A percentile compares a stretch with the other conserved stretches of the same genome.
phyloP scores from a whole-genome alignment of 352 stramenopile species.

The Phytophthora cactorum region DNA sequence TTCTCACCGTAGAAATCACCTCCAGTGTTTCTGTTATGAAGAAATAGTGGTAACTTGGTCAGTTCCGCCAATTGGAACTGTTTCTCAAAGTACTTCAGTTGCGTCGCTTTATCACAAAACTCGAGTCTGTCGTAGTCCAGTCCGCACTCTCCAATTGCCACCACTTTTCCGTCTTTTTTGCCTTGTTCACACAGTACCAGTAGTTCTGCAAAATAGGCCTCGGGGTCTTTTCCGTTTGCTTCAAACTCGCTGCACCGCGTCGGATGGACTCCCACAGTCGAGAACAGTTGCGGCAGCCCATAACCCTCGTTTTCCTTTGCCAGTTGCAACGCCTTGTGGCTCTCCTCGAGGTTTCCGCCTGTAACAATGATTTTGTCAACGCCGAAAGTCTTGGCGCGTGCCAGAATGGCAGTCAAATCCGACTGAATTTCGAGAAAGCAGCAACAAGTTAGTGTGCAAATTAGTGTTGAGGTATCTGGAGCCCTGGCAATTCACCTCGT shows the following conservation, averaged over 20 bases:
- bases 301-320: conserved; percentile 23
- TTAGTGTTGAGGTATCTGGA: background rate
- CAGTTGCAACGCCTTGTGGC: conserved; percentile 42
- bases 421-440: conserved; percentile 34
- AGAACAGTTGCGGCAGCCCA: conserved; percentile 49
- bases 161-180: conserved; percentile 68
- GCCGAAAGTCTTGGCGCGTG: conserved; percentile 80
- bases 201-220: conserved; percentile 71
- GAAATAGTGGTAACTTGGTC: conserved; percentile 93
- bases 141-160: conserved; percentile 96
- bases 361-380: conserved; percentile 94
- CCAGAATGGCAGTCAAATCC: conserved; percentile 90
- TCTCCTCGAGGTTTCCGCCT: conserved; percentile 63
- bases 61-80: conserved; percentile 92
- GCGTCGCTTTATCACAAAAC: conserved; percentile 92
- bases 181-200: conserved; percentile 65
- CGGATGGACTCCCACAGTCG: conserved; percentile 91
- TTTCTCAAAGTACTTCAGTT: conserved; percentile 93
- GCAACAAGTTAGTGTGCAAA: conserved; percentile 12
- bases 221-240: conserved; percentile 49
- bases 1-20: conserved; percentile 89
- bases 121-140: conserved; percentile 97
- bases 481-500: conserved; percentile 55
- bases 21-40: conserved; percentile 96
- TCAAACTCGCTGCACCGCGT: conserved; percentile 93